Base-by-base conservation (phyloP, 2,329 filamentous ascomycete genomes). In the Aspergillus novofumigatus region DNA sequence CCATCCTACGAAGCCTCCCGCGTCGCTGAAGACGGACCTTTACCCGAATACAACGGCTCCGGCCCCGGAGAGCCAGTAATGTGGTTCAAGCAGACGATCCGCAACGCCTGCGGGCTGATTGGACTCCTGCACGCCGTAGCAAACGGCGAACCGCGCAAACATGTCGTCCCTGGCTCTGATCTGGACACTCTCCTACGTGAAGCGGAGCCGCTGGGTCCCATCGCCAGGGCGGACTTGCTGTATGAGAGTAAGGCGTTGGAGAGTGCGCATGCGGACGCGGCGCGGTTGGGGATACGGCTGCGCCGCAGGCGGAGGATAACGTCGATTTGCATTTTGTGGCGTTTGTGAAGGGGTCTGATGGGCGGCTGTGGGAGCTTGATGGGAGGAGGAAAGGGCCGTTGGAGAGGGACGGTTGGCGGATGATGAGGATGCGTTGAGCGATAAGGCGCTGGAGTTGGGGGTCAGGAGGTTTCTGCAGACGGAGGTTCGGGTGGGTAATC, bases 321-420 rank as follows among this genome's bases (percentile, higher is more conserved):
- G 82, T 96, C n/a, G 93, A 97, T 70, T 80, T 97, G 66, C 94
- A 99, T 78, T 97, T 96, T 72, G 93, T 97, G 49, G 94, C 91
- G 69, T 99, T 97, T 75, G 89, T 94, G 53, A 94, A 92, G 78
- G 83, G 82, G 2, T 76, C 76, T 52, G 86, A 89, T 71, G 87
- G 87, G 55, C 83, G 83, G 6, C 79, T 95, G 45, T 95, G 89
- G 86, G 91, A 95, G 76, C 74, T 95, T 67, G 91, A 95, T 74
- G 91, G 91, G 1, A 74, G 81, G 23, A 80, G 88, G 51, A 88
- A 87, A 65, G 90, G 90, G 0, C 90, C 90, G 0, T 74, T 93
- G 49, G 84, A 91, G 62, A 79, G 90, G 88, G 87, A 0, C 68
- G 75, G 47, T 71, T 92, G 53, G 78, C 67, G 0, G 74, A 75